phyloP scores from a whole-genome alignment of 2,329 filamentous ascomycete species.

The Gnomoniopsis sp. region DNA sequence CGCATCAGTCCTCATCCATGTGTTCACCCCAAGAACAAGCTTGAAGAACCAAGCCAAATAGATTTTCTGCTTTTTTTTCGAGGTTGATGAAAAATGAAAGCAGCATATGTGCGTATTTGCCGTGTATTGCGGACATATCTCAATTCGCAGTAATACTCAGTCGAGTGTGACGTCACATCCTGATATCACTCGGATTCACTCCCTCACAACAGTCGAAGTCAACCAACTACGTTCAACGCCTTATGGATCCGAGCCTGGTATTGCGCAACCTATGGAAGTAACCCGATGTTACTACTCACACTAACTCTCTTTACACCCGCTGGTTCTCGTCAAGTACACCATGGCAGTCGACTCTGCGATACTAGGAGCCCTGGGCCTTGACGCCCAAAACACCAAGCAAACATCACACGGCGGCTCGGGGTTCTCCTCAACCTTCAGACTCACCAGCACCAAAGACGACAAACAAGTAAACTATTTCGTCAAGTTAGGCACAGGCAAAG shows the following conservation, averaged over 20 bases:
- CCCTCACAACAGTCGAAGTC: too few species aligned
- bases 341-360: conserved; percentile 62
- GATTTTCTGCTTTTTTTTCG: too few species aligned
- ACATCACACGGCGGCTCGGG: conserved; percentile 62
- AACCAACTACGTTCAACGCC: too few species aligned
- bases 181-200: too few species aligned
- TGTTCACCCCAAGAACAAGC: too few species aligned
- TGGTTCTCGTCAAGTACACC: background rate
- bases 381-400: conserved; percentile 52
- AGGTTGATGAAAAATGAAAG: too few species aligned
- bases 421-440: conserved; percentile 60
- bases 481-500: conserved; percentile 62
- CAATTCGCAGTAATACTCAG: background rate
- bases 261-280: too few species aligned
- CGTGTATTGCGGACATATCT: too few species aligned
- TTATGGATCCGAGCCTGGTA: too few species aligned
- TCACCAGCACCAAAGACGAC: conserved; percentile 23
- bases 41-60: too few species aligned
- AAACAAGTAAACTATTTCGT: conserved; percentile 57
- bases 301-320: background rate
- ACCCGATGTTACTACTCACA: background rate
- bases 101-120: too few species aligned
- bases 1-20: too few species aligned
- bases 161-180: conserved; percentile 9
- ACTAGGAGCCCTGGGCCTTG: conserved; percentile 56